Evolutionary conservation across 306 rosid genomes (phyloP).

Genomic region (Citrullus mucosospermus): DNA sequence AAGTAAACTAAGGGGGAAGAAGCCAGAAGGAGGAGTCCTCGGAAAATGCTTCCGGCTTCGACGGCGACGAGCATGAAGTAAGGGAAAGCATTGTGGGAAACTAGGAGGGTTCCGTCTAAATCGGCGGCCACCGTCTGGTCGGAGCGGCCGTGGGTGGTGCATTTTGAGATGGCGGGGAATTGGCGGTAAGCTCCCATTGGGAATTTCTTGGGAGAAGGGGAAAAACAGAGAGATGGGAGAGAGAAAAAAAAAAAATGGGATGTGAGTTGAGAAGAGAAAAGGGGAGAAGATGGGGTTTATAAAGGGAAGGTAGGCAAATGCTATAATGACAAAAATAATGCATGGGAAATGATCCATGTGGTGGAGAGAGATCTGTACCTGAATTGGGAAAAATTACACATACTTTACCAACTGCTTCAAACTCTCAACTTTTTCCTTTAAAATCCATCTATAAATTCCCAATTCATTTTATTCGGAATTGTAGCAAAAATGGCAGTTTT

Average conservation of each 20-base stretch:
- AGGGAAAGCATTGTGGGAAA: conserved; percentile 62
- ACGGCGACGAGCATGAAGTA: conserved; percentile 85
- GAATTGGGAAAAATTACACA: background rate
- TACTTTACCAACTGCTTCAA: background rate
- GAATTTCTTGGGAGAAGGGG: background rate
- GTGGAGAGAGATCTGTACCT: background rate
- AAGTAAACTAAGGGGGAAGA: conserved; percentile 56
- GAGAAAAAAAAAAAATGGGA: background rate
- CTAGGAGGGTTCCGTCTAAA: conserved; percentile 70
- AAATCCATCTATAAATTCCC: no score
- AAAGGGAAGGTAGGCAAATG: background rate
- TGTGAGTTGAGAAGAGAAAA: conserved; percentile 5
- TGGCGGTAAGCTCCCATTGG: conserved; percentile 41
- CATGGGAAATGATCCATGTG: background rate
- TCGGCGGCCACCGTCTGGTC: conserved; percentile 72
- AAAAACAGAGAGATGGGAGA: background rate
- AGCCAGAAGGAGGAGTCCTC: conserved; percentile 42
- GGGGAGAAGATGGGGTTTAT: background rate
- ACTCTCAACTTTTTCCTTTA: no score
- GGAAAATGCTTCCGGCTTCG: conserved; percentile 69
- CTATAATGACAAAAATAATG: background rate
- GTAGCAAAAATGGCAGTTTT: no score
- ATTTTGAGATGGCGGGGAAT: conserved; percentile 57
- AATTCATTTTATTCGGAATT: no score
- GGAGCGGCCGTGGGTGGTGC: conserved; percentile 42